These are phyloP conservation scores for Plenodomus biglobosus DNA, from an alignment of 2,329 filamentous ascomycete species.

Conservation along the genomic window DNA sequence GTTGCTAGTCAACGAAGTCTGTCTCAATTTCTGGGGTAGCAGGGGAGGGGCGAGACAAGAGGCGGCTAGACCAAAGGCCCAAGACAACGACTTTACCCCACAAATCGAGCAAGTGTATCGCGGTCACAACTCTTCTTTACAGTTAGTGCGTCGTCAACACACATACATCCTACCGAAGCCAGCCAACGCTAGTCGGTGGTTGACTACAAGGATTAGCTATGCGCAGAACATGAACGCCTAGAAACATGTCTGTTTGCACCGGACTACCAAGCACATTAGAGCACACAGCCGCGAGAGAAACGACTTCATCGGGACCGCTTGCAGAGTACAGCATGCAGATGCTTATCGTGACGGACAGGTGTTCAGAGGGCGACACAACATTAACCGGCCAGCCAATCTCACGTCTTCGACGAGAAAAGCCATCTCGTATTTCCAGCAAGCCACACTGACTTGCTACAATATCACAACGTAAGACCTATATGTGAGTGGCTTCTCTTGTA, in stretches of 20 bases:
- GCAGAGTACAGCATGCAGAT: neutral
- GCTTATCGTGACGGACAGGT: conserved; percentile 1
- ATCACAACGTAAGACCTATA: neutral
- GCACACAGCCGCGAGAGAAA: neutral
- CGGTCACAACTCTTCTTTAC: neutral
- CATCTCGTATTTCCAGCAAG: conserved; percentile 7
- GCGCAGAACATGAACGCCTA: no score
- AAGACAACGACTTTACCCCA: neutral
- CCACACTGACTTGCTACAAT: neutral
- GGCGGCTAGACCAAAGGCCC: neutral
- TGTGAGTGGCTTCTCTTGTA: neutral
- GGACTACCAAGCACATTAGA: neutral
- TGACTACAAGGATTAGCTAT: no score
- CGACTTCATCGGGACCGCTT: no score
- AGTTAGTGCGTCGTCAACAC: neutral
- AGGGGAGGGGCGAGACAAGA: no score
- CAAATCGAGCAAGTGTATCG: neutral
- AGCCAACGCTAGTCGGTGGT: neutral
- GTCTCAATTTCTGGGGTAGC: neutral
- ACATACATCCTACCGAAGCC: neutral
- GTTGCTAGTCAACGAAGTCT: no score
- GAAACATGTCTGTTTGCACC: no score
- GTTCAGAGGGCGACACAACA: conserved; percentile 5
- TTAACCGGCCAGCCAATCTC: conserved; percentile 18
- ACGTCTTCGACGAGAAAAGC: conserved; percentile 1